phyloP scores from a whole-genome alignment of 345 rosid species.

The Brassica carinata region DNA sequence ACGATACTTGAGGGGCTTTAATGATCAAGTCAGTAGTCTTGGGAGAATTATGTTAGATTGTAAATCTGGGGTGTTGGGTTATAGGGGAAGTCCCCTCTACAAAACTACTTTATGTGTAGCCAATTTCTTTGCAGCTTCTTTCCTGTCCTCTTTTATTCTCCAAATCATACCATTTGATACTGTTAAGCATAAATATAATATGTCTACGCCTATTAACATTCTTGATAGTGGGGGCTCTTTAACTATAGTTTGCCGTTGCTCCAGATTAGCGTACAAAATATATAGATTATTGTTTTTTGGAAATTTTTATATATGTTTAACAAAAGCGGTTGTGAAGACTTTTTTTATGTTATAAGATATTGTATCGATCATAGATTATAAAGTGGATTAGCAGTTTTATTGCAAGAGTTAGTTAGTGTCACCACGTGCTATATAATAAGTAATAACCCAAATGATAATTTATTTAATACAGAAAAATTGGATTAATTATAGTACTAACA shows the following conservation, averaged over 20 bases:
- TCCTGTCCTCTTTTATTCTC: too few species aligned
- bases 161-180: too few species aligned
- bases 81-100: too few species aligned
- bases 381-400: constrained; percentile 5
- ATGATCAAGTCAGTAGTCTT: too few species aligned
- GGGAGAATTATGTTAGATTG: too few species aligned
- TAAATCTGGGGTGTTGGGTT: too few species aligned
- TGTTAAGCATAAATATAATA: too few species aligned
- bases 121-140: too few species aligned
- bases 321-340: neutral
- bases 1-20: too few species aligned
- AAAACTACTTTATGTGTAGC: too few species aligned
- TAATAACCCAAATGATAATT: constrained; percentile 7
- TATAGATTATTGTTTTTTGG: neutral
- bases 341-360: neutral
- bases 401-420: constrained; percentile 1
- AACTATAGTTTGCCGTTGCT: neutral
- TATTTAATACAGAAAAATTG: neutral
- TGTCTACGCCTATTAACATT: neutral
- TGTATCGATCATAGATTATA: neutral
- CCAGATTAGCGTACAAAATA: neutral
- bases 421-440: constrained; percentile 21
- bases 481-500: neutral
- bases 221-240: too few species aligned
- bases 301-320: neutral